Base-by-base conservation (phyloP, 208 protist genomes). In the Trypanosoma rangeli region DNA sequence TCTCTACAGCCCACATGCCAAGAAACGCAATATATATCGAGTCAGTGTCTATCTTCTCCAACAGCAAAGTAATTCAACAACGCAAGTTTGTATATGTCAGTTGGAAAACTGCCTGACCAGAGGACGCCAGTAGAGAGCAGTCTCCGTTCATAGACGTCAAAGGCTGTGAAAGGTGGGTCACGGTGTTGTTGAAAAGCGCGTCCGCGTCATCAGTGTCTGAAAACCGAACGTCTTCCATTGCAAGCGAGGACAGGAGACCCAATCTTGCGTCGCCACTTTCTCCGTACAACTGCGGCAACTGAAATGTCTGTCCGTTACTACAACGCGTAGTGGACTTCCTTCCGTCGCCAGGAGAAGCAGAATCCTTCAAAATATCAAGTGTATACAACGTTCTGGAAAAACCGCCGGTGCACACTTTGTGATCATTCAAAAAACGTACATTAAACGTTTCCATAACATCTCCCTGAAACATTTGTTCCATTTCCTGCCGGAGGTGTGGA, bases 381-480 rank as follows among this genome's bases (percentile, higher is more conserved):
- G 82, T 75, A 77, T 92, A 94, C 26, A 96, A 77, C 10, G 66
- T 76, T 60, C 68, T 85, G 68, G 73, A 76, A 61, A 94, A 89
- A 31, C 91, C 89, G 22, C 92, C 92, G 13, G 92, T 96, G 60
- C 74, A 73, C 16, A 96, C 68, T 33, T 86, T 75, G 20, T 58
- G 68, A 39, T 44, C 50, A 26, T 79, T 93, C 28, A 96, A 37
- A 64, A 96, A 96, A 13, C 83, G 79, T 28, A 96, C 69, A 65
- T 84, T 80, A 70, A 92, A 92, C 62, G 68, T 70, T 37, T 92
- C 89, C 42, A 91, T 82, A 9, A 85, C 58, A 61, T 90, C 83
- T 0, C 74, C 80, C 72, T 94, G 87, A 56, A 90, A 86, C 24
- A 92, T 66, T 29, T 74, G 82, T 66, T 91, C 84, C 62, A 93